Conservation (phyloP, 257 asterid species). For the Ehretia macrophylla region DNA sequence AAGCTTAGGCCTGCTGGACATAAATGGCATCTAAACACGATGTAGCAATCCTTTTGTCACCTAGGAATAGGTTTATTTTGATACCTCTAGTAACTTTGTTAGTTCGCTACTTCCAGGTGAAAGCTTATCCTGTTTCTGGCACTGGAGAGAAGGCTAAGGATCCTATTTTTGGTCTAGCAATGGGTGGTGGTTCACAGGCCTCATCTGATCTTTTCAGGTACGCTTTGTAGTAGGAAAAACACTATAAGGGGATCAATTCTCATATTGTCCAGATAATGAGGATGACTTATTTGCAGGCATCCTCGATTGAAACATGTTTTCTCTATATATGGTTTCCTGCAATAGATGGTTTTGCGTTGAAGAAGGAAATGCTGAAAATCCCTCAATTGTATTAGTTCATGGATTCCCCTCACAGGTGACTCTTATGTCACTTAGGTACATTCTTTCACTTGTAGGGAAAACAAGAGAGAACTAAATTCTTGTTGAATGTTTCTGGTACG, state of each 20-base stretch:
- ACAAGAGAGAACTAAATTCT: no score
- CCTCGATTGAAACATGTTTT: constrained; percentile 64
- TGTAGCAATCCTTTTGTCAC: no score
- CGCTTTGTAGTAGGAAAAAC: constrained; percentile 2
- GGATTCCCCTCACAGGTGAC: constrained; percentile 90
- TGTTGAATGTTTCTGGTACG: no score
- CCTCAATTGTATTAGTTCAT: constrained; percentile 64
- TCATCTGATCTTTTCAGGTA: constrained; percentile 82
- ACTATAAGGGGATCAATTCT: constrained; percentile 20
- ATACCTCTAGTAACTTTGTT: background rate
- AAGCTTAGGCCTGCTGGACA: no score
- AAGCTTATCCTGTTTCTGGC: constrained; percentile 78
- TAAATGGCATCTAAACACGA: no score
- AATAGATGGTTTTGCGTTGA: constrained; percentile 93
- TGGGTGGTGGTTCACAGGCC: constrained; percentile 78
- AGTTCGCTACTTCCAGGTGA: constrained; percentile 39
- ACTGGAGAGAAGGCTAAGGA: constrained; percentile 90
- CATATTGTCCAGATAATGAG: constrained; percentile 48
- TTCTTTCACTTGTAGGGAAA: background rate
- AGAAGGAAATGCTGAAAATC: constrained; percentile 56
- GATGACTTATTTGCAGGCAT: constrained; percentile 77
- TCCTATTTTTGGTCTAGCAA: constrained; percentile 75
- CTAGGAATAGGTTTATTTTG: no score
- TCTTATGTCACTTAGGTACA: background rate
- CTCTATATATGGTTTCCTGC: constrained; percentile 54